A percentile compares a stretch with the other conserved stretches of the same genome.
phyloP scores from a whole-genome alignment of 2,329 filamentous ascomycete species.

The Tricladium varicosporioides region DNA sequence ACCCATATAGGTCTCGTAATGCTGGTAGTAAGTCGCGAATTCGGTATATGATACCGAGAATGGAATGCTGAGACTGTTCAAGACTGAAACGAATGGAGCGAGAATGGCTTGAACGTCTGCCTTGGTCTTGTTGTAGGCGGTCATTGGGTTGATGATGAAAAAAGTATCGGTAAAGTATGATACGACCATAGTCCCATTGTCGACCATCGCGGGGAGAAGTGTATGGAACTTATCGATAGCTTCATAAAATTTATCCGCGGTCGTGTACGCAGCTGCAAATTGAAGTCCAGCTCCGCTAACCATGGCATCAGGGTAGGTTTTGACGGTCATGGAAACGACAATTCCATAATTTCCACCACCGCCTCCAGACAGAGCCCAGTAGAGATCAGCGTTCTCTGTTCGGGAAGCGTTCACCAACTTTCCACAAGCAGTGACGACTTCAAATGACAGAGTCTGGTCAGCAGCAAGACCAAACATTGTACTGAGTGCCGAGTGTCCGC shows the following conservation, averaged over 20 bases:
- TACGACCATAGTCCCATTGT: conserved; percentile 48
- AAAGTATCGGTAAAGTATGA: conserved; percentile 47
- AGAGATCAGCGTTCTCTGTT: conserved; percentile 52
- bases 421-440: conserved; percentile 54
- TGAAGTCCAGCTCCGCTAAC: conserved; percentile 45
- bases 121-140: conserved; percentile 45
- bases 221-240: conserved; percentile 46
- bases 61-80: conserved; percentile 38
- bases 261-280: conserved; percentile 37
- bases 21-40: conserved; percentile 29
- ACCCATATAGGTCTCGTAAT: conserved; percentile 32
- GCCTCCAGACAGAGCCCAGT: conserved; percentile 61
- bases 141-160: conserved; percentile 48
- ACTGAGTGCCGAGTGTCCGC: conserved; percentile 54
- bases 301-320: conserved; percentile 44
- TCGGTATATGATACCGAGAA: conserved; percentile 28
- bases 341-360: conserved; percentile 59
- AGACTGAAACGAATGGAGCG: conserved; percentile 41
- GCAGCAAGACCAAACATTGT: conserved; percentile 56
- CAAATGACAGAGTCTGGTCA: conserved; percentile 55
- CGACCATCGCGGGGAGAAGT: conserved; percentile 45
- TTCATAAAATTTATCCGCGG: conserved; percentile 45
- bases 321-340: conserved; percentile 53
- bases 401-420: conserved; percentile 46
- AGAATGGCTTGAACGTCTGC: conserved; percentile 44